phyloP scores from a whole-genome alignment of 306 rosid species.

The Phaseolus lunatus region DNA sequence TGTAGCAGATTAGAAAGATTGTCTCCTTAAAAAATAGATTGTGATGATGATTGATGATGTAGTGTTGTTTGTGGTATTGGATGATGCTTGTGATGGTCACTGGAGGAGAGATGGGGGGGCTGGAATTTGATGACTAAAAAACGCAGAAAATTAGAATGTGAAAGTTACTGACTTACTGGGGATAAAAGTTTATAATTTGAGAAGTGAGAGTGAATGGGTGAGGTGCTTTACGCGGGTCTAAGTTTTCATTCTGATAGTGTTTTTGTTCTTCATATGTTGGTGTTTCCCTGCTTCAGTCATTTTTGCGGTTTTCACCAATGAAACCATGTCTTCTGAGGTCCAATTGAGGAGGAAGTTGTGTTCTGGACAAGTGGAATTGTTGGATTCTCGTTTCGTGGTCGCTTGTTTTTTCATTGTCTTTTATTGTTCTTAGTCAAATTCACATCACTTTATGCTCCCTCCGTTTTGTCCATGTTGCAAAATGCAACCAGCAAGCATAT shows the following conservation, averaged over 20 bases:
- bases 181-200: constrained; percentile 17
- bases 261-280: constrained; percentile 33
- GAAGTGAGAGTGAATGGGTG: constrained; percentile 33
- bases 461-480: constrained; percentile 15
- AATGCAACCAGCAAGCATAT: neutral
- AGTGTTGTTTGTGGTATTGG: constrained; percentile 35
- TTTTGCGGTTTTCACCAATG: neutral
- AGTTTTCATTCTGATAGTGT: constrained; percentile 17
- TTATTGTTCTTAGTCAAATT: constrained; percentile 15
- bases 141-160: constrained; percentile 18
- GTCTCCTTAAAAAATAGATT: neutral
- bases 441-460: constrained; percentile 6
- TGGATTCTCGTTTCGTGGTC: constrained; percentile 24
- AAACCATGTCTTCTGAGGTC: neutral
- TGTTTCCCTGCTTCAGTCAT: constrained; percentile 17
- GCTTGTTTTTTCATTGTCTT: constrained; percentile 29
- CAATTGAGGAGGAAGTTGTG: neutral
- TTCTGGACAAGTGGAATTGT: constrained; percentile 14
- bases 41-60: constrained; percentile 30
- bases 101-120: constrained; percentile 18
- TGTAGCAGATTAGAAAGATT: neutral
- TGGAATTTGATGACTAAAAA: constrained; percentile 23
- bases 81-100: constrained; percentile 26
- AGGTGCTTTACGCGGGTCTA: neutral
- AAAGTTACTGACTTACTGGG: constrained; percentile 29